Percentiles rank a stretch among this genome's conserved stretches.
phyloP scores from a whole-genome alignment of 768 basidiomycete genomes.

The Pleurotus salmoneostramineus region DNA sequence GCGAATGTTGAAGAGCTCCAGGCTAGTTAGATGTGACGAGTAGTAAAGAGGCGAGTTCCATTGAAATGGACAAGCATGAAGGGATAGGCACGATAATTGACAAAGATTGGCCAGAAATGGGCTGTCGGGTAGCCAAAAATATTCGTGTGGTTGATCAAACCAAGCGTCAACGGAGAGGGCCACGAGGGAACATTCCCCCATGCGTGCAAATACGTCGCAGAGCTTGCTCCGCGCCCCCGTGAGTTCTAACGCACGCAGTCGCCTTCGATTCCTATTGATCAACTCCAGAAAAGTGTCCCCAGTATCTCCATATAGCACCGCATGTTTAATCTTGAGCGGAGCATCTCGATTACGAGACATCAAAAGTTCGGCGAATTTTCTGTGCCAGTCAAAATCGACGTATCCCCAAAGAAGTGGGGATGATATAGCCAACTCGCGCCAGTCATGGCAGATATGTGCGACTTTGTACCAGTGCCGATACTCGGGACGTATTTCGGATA shows the following conservation, averaged over 20 bases:
- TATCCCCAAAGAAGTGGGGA: background rate
- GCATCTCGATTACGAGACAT: background rate
- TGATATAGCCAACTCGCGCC: background rate
- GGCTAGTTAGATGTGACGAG: background rate
- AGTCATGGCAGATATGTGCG: background rate
- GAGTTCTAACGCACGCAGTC: background rate
- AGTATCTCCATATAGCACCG: too few relatives aligned
- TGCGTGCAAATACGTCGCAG: background rate
- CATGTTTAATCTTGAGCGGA: background rate
- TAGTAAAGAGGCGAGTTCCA: background rate
- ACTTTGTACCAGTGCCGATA: background rate
- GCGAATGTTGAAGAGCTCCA: background rate
- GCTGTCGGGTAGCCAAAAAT: constrained; percentile 2
- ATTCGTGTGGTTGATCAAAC: background rate
- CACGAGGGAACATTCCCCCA: background rate
- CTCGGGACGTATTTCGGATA: too few relatives aligned
- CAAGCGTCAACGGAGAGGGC: background rate
- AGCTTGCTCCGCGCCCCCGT: background rate
- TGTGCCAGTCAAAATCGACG: background rate
- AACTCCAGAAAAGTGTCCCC: background rate
- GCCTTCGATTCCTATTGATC: background rate
- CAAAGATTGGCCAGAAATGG: background rate
- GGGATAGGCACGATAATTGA: background rate
- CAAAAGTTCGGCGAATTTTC: background rate
- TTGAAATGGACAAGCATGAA: background rate